Evolutionary conservation across 192 early-diverging fungal species (phyloP), one percentile per base, ranked within the genome.

Genomic region (Globomyces pollinis-pini): DNA sequence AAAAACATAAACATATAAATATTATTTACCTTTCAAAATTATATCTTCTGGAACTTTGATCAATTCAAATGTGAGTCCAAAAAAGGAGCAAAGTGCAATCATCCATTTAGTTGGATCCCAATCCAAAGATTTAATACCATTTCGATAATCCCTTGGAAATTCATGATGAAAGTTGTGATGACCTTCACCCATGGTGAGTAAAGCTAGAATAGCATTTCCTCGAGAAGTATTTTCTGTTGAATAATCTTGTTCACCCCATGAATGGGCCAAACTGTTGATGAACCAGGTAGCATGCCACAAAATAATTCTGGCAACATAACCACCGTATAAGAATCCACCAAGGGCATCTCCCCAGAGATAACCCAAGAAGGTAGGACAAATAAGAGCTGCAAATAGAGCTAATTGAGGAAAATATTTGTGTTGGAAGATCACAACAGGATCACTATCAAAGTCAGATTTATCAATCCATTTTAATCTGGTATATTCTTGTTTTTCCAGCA

Each of bases 91-190:
- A 24, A 63, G 11, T 58, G 61, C 72, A 34, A 80, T 80, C 49
- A 73, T 9, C 78, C 78, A 80, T 55, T 80, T 80, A 26, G 78
- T 73, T 23, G 78, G 78, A 59, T 80, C 75, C 53, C 72, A 80
- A 20, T 80, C 64, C 32, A 54, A 64, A 18, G 60, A 65, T 26
- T 65, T 23, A 67, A 80, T 65, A 43, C 71, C 78, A 66, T 80
- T 80, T 38, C 78, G 61, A 68, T 76, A 80, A 63, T 80, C 78
- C 1, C 50, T 51, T 23, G 77, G 77, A 58, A 79, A 79, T 54
- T 77, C 74, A 69, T 79, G 77, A 65, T 71, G 70, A 52, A 76
- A 81, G 66, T 81, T 81, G 69, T 78, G 79, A 62, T 78, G 77
- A 12, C 79, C 79, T 58, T 81, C 79, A 11, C 79, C 79, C 49